Conservation (phyloP, 2,329 filamentous ascomycete genomes). For the Alternaria ethzedia region DNA sequence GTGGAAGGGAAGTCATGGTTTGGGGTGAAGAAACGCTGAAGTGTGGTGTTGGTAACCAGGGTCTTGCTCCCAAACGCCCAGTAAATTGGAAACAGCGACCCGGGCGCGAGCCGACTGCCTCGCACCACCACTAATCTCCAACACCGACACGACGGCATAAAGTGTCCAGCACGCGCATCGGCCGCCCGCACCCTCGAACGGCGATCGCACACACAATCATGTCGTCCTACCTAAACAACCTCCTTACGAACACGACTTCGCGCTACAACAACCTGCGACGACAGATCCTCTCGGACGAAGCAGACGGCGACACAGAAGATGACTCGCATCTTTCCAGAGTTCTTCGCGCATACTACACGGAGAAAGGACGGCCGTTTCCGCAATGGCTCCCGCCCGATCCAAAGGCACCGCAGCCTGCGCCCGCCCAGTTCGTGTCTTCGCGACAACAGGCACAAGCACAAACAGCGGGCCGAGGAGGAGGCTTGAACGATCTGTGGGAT, state of each 20-base stretch:
- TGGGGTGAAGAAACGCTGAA: neutral
- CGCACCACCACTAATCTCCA: conserved; percentile 7
- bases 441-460: conserved; percentile 38
- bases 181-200: neutral
- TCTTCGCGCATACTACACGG: conserved; percentile 88
- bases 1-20: neutral
- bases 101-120: conserved; percentile 4
- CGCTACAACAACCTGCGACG: conserved; percentile 65
- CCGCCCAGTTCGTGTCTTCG: conserved; percentile 60
- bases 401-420: conserved; percentile 65
- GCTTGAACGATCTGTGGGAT: conserved; percentile 67
- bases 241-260: conserved; percentile 63
- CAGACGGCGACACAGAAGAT: conserved; percentile 70
- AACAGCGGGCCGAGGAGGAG: conserved; percentile 48
- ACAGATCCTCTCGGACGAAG: conserved; percentile 70
- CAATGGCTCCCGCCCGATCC: conserved; percentile 89
- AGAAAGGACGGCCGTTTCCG: conserved; percentile 82
- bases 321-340: conserved; percentile 95
- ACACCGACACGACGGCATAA: conserved; percentile 3
- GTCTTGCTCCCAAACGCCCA: conserved; percentile 18
- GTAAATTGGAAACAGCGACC: conserved; percentile 20
- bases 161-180: neutral
- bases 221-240: conserved; percentile 81
- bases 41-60: neutral
- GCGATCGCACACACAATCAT: conserved; percentile 23